These are phyloP conservation scores for Colletotrichum tropicicola DNA, from an alignment of 2,329 filamentous ascomycete genomes.

Conservation along the genomic window DNA sequence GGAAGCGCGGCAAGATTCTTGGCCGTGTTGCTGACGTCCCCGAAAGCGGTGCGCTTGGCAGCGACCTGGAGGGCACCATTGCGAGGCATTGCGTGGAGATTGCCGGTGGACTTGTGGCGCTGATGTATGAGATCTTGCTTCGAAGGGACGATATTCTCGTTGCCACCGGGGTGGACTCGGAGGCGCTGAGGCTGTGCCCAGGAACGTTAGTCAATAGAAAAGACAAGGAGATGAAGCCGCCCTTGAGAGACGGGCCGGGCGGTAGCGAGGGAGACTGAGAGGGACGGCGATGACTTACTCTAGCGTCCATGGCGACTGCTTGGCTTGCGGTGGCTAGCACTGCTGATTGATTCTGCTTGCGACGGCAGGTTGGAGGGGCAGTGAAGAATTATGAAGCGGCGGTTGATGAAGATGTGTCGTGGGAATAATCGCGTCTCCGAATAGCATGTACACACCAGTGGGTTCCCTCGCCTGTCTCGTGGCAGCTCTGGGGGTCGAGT, in stretches of 20 bases:
- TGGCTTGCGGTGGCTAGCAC: constrained; percentile 14
- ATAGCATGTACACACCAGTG: constrained; percentile 21
- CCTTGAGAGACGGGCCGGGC: neutral
- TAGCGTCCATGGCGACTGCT: constrained; percentile 32
- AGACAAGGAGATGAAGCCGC: neutral
- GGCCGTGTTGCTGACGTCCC: constrained; percentile 80
- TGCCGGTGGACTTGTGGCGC: constrained; percentile 81
- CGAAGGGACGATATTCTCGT: constrained; percentile 73
- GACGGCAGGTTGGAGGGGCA: neutral
- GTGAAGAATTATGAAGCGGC: constrained; percentile 16
- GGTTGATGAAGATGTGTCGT: constrained; percentile 18
- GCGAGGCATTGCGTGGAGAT: constrained; percentile 60
- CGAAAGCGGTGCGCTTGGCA: constrained; percentile 82
- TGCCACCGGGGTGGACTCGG: constrained; percentile 60
- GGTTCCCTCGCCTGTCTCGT: neutral
- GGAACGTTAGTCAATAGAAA: constrained; percentile 8
- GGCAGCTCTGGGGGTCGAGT: neutral
- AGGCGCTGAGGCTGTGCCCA: constrained; percentile 48
- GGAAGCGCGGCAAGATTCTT: constrained; percentile 38
- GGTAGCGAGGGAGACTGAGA: constrained; percentile 10
- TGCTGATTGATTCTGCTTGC: constrained; percentile 21
- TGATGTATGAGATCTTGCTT: constrained; percentile 75
- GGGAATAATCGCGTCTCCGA: constrained; percentile 20
- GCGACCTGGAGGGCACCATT: constrained; percentile 68
- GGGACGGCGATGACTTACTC: constrained; percentile 27